Evolutionary conservation across 768 basidiomycete species (phyloP), one percentile per base, ranked within the genome.

Genomic region (Rhizopogon rudus): DNA sequence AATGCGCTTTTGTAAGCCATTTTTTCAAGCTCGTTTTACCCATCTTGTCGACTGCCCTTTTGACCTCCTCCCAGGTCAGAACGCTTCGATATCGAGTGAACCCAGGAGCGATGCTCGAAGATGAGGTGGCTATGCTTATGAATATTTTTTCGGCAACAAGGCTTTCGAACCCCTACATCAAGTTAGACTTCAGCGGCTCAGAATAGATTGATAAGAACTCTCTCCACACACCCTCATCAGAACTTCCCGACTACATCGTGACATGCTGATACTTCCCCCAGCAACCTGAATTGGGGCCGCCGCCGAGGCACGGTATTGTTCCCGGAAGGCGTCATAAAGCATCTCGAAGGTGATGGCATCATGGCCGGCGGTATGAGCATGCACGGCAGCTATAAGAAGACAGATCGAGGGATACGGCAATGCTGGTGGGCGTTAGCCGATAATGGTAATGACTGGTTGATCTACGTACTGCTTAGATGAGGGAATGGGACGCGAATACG

Each of bases 291-390:
- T 81, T 1, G 91, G 91, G 0, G 89, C 88, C 7, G 86, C 81
- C 9, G 78, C 76, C 6, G 89, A 87, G 20, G 83, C 77, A 20
- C 86, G 83, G 17, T 88, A 79, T 69, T 91, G 88, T 57, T 85
- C 81, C 20, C 83, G 81, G 66, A 94, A 93, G 33, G 78, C 76
- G 51, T 91, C 89, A 58, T 88, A 79, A 7, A 96, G 79, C 86
- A 95, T 93, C 63, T 95, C 92, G 65, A 98, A 96, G 31, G 91
- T 98, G 70, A 97, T 85, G 13, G 73, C 73, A 17, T 87, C 77
- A 56, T 93, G 87, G 0, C 94, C 94, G 6, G 83, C 82, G 9
- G 84, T 86, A 25, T 83, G 73, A 4, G 84, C 77, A 64, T 97
- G 95, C 63, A 85, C 79, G 13, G 84, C 79, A n/a, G 94, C 88